Evolutionary conservation across 2,329 filamentous ascomycete species (phyloP).

Genomic region (Canariomyces notabilis): DNA sequence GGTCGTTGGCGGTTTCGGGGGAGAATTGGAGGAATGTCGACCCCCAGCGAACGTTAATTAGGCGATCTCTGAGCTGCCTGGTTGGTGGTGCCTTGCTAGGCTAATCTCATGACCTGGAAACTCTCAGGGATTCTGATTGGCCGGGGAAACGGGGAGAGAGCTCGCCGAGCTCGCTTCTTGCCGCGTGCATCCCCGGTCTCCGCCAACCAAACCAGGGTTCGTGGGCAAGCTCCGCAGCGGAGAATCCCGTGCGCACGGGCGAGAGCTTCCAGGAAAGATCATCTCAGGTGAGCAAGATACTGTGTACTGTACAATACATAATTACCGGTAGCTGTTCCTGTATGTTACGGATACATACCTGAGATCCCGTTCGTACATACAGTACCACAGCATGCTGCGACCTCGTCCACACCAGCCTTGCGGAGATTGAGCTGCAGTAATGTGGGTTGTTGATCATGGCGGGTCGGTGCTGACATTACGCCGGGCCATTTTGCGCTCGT

Average conservation of each 20-base stretch:
- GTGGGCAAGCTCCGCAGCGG: slow-evolving; percentile 4
- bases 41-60: slow-evolving; percentile 4
- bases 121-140: slow-evolving; percentile 4
- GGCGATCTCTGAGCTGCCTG: not conserved
- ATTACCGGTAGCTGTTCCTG: not conserved
- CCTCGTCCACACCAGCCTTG: slow-evolving; percentile 7
- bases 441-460: not conserved
- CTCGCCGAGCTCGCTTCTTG: not conserved
- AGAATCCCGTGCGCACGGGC: slow-evolving; percentile 9
- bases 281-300: not conserved
- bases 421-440: slow-evolving; percentile 9
- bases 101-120: slow-evolving; percentile 7
- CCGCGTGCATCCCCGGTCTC: not conserved
- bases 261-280: not conserved
- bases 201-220: not conserved
- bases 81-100: not conserved
- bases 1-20: too few species aligned
- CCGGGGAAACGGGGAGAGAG: not conserved
- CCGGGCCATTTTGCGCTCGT: not conserved
- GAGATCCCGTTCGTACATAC: too few species aligned
- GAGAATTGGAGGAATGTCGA: not conserved
- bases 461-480: not conserved
- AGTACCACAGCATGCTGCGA: not conserved
- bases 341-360: slow-evolving; percentile 1
- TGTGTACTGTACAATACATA: too few species aligned